Percentiles rank a stretch among this genome's conserved stretches.
phyloP scores from a whole-genome alignment of 2,329 filamentous ascomycete genomes.

The Acrocalymma vagum region DNA sequence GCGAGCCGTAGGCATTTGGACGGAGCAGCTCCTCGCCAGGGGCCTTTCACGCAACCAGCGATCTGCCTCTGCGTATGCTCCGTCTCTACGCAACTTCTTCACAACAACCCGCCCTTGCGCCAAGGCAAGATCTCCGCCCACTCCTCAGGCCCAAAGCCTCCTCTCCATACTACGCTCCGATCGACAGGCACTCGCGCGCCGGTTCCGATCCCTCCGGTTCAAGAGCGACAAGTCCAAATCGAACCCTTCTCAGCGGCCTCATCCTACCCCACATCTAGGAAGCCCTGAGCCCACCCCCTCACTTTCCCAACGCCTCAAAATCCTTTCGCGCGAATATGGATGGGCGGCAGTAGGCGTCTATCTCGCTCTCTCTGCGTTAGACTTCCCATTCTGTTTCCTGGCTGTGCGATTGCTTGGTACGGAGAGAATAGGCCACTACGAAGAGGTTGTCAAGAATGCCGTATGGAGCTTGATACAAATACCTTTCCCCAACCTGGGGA shows the following conservation, averaged over 20 bases:
- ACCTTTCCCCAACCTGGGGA: slow-evolving; percentile 63
- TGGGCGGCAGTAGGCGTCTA: slow-evolving; percentile 96
- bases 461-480: slow-evolving; percentile 69
- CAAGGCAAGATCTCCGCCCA: slow-evolving; percentile 11
- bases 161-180: slow-evolving; percentile 25
- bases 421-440: slow-evolving; percentile 80
- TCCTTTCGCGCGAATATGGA: slow-evolving; percentile 90
- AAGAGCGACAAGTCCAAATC: slow-evolving; percentile 42
- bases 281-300: slow-evolving; percentile 56
- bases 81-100: slow-evolving; percentile 37
- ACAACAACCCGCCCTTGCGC: slow-evolving; percentile 24
- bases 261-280: slow-evolving; percentile 51
- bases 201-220: slow-evolving; percentile 45
- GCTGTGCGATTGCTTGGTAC: slow-evolving; percentile 84
- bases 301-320: slow-evolving; percentile 77
- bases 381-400: slow-evolving; percentile 95
- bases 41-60: slow-evolving; percentile 14
- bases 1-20: slow-evolving; percentile 29
- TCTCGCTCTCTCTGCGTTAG: slow-evolving; percentile 79
- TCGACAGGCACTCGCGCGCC: slow-evolving; percentile 31
- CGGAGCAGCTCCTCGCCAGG: slow-evolving; percentile 32
- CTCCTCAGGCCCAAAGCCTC: slow-evolving; percentile 20
- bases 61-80: slow-evolving; percentile 19
- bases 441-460: slow-evolving; percentile 72
- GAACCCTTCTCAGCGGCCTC: slow-evolving; percentile 35